phyloP scores from a whole-genome alignment of 1,284 basidiomycete genomes.

The Flammula alnicola region DNA sequence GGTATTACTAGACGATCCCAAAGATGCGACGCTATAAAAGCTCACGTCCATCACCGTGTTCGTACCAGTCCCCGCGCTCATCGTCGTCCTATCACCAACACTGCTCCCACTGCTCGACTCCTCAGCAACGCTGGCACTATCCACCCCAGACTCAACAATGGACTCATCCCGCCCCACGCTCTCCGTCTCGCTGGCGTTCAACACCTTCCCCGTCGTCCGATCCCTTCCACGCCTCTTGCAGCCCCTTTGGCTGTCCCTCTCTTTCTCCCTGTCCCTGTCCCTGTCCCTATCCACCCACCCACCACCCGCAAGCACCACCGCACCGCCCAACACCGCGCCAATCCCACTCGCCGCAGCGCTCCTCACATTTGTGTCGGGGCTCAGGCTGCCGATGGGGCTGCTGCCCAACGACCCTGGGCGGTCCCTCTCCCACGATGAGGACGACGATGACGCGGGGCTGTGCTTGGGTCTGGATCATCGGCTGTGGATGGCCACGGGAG shows the following conservation, averaged over 20 bases:
- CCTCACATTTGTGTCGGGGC: conserved; percentile 54
- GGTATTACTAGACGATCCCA: conserved; percentile 22
- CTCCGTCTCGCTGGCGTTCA: conserved; percentile 43
- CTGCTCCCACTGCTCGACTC: conserved; percentile 7
- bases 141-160: conserved; percentile 1
- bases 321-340: conserved; percentile 24
- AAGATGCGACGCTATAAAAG: conserved; percentile 18
- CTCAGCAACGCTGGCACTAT: background rate
- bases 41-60: conserved; percentile 18
- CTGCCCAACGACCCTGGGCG: conserved; percentile 26
- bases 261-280: conserved; percentile 18
- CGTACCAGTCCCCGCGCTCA: conserved; percentile 2
- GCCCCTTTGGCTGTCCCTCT: conserved; percentile 30
- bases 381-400: conserved; percentile 60
- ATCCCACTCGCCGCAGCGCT: conserved; percentile 38
- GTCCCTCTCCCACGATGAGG: conserved; percentile 38
- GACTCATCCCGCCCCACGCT: conserved; percentile 10
- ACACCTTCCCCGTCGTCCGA: conserved; percentile 44
- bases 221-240: conserved; percentile 46
- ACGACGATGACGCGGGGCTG: conserved; percentile 43
- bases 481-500: background rate
- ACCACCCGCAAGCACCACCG: conserved; percentile 22
- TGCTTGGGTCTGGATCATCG: conserved; percentile 32
- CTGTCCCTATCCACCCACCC: conserved; percentile 17
- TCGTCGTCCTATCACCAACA: background rate